Evolutionary conservation across 208 protist genomes (phyloP).

Genomic region (Acanthamoeba healyi): DNA sequence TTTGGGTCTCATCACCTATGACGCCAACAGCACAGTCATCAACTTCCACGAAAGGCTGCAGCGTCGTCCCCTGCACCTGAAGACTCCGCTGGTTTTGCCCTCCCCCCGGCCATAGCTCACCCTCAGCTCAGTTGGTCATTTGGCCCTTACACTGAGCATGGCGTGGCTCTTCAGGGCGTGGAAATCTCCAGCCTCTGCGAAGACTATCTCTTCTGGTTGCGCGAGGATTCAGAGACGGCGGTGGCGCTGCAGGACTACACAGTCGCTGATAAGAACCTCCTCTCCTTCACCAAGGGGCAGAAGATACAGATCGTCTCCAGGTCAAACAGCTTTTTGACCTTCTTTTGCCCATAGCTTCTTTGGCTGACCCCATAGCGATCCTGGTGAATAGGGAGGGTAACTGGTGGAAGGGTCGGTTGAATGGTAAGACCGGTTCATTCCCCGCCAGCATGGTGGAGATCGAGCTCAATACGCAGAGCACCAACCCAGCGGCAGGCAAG

Average conservation of each 20-base stretch:
- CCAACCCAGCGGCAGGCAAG: not conserved
- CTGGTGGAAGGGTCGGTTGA: constrained; percentile 7
- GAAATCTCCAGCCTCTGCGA: constrained; percentile 35
- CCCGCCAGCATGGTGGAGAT: constrained; percentile 34
- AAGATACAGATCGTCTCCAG: constrained; percentile 77
- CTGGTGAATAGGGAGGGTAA: not conserved
- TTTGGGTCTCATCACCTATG: not conserved
- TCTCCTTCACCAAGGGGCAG: constrained; percentile 1
- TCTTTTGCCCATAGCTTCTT: not conserved
- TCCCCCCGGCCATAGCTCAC: not conserved
- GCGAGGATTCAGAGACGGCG: constrained; percentile 21
- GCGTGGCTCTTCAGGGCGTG: not conserved
- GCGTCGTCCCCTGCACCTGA: constrained; percentile 11
- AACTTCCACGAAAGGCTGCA: constrained; percentile 13
- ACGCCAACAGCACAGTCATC: not conserved
- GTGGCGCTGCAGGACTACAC: constrained; percentile 1
- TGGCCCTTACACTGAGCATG: not conserved
- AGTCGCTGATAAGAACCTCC: not conserved
- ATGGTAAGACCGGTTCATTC: not conserved
- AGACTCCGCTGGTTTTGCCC: not conserved
- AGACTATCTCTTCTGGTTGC: constrained; percentile 51
- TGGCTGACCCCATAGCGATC: not conserved
- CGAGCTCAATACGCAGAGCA: not conserved
- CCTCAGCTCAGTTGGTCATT: not conserved
- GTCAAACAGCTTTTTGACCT: not conserved